phyloP scores from a whole-genome alignment of 768 basidiomycete genomes.

The Aureoboletus auriporus region DNA sequence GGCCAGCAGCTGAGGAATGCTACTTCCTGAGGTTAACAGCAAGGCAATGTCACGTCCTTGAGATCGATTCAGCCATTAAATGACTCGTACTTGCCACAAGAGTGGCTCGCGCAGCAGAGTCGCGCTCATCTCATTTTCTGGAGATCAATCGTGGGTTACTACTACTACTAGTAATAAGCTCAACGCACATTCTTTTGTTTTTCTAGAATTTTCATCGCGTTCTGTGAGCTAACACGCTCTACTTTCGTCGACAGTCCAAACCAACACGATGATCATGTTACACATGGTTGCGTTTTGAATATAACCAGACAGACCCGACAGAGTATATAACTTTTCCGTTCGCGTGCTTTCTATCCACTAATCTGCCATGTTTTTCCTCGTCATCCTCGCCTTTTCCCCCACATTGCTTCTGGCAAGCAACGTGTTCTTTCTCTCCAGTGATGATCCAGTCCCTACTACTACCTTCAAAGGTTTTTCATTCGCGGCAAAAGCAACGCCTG shows the following conservation, averaged over 20 bases:
- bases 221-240: neutral
- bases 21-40: too few relatives aligned
- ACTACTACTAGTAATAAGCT: too few relatives aligned
- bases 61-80: too few relatives aligned
- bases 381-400: constrained; percentile 8
- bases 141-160: too few relatives aligned
- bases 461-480: constrained; percentile 20
- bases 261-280: neutral
- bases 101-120: too few relatives aligned
- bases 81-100: too few relatives aligned
- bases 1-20: too few relatives aligned
- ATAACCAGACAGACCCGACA: neutral
- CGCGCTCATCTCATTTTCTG: too few relatives aligned
- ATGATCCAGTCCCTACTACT: neutral
- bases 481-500: constrained; percentile 12
- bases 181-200: neutral
- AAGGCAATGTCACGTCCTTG: too few relatives aligned
- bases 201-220: neutral
- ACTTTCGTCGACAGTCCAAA: neutral
- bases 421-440: constrained; percentile 14
- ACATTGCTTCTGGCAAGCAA: constrained; percentile 32
- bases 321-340: constrained; percentile 1
- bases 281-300: constrained; percentile 16
- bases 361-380: constrained; percentile 12
- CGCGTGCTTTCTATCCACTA: neutral